phyloP scores from a whole-genome alignment of 495 filamentous ascomycete species.

The Entonaema liquescens region DNA sequence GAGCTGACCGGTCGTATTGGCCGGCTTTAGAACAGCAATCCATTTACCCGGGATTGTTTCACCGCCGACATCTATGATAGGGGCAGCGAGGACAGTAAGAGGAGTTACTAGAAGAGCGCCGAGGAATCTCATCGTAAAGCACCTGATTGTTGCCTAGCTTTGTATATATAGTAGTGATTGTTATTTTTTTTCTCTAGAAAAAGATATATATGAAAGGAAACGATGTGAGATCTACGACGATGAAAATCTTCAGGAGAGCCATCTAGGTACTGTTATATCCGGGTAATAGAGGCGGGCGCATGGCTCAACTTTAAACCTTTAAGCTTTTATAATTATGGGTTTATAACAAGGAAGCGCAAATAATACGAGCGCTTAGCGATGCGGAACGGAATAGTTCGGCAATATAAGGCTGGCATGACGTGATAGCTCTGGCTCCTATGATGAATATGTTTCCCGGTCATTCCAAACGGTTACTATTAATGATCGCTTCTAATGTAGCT shows the following conservation, averaged over 20 bases:
- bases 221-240: no score
- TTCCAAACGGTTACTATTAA: no score
- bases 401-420: conserved; percentile 22
- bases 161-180: not conserved
- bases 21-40: conserved; percentile 64
- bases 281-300: conserved; percentile 1
- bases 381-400: conserved; percentile 14
- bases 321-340: conserved; percentile 24
- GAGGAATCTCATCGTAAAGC: conserved; percentile 41
- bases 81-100: conserved; percentile 40
- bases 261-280: not conserved
- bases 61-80: conserved; percentile 46
- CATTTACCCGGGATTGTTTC: conserved; percentile 59
- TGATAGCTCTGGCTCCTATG: not conserved
- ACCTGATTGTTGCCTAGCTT: not conserved
- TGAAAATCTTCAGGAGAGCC: not conserved
- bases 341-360: conserved; percentile 6
- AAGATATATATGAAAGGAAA: no score
- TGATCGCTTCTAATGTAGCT: no score
- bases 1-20: conserved; percentile 20
- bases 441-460: no score
- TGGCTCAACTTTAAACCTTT: conserved; percentile 31
- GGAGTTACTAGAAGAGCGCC: conserved; percentile 27
- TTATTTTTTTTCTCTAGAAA: not conserved
- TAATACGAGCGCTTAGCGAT: conserved; percentile 13